These are phyloP conservation scores for Daldinia decipiens DNA, from an alignment of 495 filamentous ascomycete genomes.

Conservation along the genomic window DNA sequence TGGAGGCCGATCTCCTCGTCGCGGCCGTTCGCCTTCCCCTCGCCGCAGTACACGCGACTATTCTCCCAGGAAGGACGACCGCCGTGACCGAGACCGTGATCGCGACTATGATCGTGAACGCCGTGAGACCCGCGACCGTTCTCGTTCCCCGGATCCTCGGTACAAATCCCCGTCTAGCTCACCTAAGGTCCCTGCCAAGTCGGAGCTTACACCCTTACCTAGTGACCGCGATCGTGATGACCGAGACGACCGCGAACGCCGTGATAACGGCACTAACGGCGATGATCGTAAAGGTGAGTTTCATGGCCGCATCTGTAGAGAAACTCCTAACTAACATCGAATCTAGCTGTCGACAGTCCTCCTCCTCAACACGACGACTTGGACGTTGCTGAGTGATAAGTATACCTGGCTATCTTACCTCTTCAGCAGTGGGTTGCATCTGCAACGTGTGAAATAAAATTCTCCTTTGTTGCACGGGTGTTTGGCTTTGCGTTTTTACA, in stretches of 20 bases:
- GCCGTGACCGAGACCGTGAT: slow-evolving; percentile 83
- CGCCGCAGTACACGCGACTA: slow-evolving; percentile 82
- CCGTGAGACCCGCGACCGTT: slow-evolving; percentile 76
- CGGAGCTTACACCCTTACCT: slow-evolving; percentile 21
- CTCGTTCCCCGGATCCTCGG: slow-evolving; percentile 76
- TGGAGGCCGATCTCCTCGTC: slow-evolving; percentile 82
- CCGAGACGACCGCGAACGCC: slow-evolving; percentile 70
- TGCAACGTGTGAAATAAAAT: slow-evolving; percentile 25
- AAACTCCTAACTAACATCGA: slow-evolving; percentile 45
- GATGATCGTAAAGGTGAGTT: slow-evolving; percentile 90
- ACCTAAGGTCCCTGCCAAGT: not conserved
- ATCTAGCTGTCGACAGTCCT: slow-evolving; percentile 73
- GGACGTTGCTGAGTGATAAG: slow-evolving; percentile 86
- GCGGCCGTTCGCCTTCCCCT: slow-evolving; percentile 76
- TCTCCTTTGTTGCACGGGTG: slow-evolving; percentile 40
- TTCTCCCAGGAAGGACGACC: slow-evolving; percentile 91
- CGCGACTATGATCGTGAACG: slow-evolving; percentile 82
- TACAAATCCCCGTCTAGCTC: slow-evolving; percentile 57
- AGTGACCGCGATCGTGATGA: slow-evolving; percentile 69
- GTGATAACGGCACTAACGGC: slow-evolving; percentile 75
- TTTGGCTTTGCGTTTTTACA: slow-evolving; percentile 48
- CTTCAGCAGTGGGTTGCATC: slow-evolving; percentile 28
- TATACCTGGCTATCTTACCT: slow-evolving; percentile 34
- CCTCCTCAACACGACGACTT: slow-evolving; percentile 93
- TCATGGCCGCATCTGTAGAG: slow-evolving; percentile 11